Base-by-base conservation (phyloP, 2,329 filamentous ascomycete genomes). In the Rutstroemia sp. region DNA sequence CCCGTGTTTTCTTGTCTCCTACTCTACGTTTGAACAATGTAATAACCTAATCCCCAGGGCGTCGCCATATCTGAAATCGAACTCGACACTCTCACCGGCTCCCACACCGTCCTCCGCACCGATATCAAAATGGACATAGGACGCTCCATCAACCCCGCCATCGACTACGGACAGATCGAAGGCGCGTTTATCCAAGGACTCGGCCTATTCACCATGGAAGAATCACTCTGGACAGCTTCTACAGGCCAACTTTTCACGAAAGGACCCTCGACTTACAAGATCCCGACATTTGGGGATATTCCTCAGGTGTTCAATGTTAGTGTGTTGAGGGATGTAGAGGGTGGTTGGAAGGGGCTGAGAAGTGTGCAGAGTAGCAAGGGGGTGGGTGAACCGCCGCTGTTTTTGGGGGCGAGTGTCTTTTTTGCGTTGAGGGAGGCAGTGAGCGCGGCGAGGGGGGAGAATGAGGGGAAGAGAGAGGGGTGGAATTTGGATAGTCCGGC, bases 121-220 rank as follows among this genome's bases (percentile, higher is more conserved):
- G 94, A 99, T 68, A 84, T 99, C 73, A 95, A 96, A 72, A 99
- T 99, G 94, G 92, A 97, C 66, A 90, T 97, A 1, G 89, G 89
- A 0, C 81, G 85, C 25, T 84, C 74, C 27, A 82, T 82, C 66
- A 82, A 82, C 67, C 87, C 87, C 0, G 78, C 84, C 23, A 88
- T 91, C 54, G 87, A 91, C 71, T 91, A 91, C 63, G 88, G 88
- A 2, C 88, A 92, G 71, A 89, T 92, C 63, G 87, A 92, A 70
- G 88, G 88, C 41, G 88, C 88, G 0, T 92, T 90, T 64, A 76
- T 92, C 23, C 88, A 92, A 70, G 88, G 88, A 2, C 79, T 91
- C 69, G 88, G 88, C 0, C 76, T 92, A 0, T 92, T 91, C 73
- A 92, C 87, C 0, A 88, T 84, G 1, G 87, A 89, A 69, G 87